Conservation (phyloP, 441 rosid species). For the Dalechampia spathulata region DNA sequence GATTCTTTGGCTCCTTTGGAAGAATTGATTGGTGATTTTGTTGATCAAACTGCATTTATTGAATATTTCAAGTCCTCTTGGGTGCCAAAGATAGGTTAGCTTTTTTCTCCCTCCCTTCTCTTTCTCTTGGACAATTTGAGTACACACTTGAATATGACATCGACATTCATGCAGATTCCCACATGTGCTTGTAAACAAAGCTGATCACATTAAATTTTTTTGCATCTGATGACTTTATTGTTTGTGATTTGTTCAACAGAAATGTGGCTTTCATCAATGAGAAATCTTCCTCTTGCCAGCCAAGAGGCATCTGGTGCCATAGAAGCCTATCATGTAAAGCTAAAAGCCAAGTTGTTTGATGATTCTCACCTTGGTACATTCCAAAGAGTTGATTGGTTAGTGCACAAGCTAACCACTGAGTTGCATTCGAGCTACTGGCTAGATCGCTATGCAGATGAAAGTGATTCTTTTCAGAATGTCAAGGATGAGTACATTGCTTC, state of each 20-base stretch:
- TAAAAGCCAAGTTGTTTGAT: slow-evolving; percentile 72
- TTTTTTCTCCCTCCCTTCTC: slow-evolving; percentile 11
- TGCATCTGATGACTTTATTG: slow-evolving; percentile 1
- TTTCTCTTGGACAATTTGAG: background rate
- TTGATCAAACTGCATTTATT: slow-evolving; percentile 66
- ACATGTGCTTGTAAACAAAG: background rate
- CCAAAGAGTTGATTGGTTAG: slow-evolving; percentile 91
- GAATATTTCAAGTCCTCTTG: slow-evolving; percentile 71
- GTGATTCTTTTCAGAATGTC: slow-evolving; percentile 75
- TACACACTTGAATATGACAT: no score
- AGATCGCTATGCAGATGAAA: slow-evolving; percentile 87
- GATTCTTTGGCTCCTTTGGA: slow-evolving; percentile 51
- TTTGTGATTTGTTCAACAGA: slow-evolving; percentile 33
- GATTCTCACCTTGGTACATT: slow-evolving; percentile 92
- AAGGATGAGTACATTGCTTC: slow-evolving; percentile 88
- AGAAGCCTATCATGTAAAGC: slow-evolving; percentile 92
- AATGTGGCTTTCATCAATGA: slow-evolving; percentile 86
- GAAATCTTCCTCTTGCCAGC: slow-evolving; percentile 83
- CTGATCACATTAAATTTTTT: background rate
- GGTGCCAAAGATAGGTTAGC: slow-evolving; percentile 87
- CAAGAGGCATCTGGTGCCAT: slow-evolving; percentile 94
- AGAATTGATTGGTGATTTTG: slow-evolving; percentile 58
- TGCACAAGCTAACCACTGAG: slow-evolving; percentile 88
- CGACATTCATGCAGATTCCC: no score
- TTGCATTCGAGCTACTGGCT: slow-evolving; percentile 94